Conservation (phyloP, 768 basidiomycete species). For the Pleurotus sapidus region DNA sequence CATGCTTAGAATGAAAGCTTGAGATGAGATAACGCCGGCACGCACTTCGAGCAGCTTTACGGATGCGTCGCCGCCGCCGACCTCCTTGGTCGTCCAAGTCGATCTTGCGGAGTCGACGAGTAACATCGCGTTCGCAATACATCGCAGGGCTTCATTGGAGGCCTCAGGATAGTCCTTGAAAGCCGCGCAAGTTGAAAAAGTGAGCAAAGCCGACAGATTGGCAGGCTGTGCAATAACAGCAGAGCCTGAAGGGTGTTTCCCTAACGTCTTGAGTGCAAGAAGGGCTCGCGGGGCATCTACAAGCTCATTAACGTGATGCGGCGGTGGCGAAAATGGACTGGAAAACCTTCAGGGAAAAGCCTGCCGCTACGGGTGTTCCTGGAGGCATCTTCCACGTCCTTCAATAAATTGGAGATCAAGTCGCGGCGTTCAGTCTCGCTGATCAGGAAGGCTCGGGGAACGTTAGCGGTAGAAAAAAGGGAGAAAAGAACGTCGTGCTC, state of each 20-base stretch:
- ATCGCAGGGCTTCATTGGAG: conserved; percentile 67
- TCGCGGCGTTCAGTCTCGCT: conserved; percentile 1
- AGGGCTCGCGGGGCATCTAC: conserved; percentile 69
- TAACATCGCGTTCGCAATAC: conserved; percentile 77
- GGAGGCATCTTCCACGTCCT: conserved; percentile 2
- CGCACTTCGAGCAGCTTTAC: conserved; percentile 59
- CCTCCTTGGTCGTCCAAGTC: conserved; percentile 53
- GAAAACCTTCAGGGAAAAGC: background rate
- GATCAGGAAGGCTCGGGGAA: background rate
- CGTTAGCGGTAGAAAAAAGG: background rate
- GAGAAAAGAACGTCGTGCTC: background rate
- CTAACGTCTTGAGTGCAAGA: conserved; percentile 71
- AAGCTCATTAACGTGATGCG: conserved; percentile 7
- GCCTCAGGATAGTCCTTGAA: conserved; percentile 61
- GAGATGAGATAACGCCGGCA: background rate
- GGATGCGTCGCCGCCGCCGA: conserved; percentile 60
- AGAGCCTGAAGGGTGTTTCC: conserved; percentile 69
- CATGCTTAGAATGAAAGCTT: conserved; percentile 7
- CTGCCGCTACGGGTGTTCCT: conserved; percentile 1
- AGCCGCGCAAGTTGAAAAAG: conserved; percentile 33
- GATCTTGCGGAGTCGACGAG: conserved; percentile 61
- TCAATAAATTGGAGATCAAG: conserved; percentile 6
- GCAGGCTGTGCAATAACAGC: conserved; percentile 48
- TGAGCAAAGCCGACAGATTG: conserved; percentile 58
- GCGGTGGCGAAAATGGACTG: background rate